Conservation (phyloP, 225 moss, liverwort and hornwort species). For the Thuidium tamariscinum region DNA sequence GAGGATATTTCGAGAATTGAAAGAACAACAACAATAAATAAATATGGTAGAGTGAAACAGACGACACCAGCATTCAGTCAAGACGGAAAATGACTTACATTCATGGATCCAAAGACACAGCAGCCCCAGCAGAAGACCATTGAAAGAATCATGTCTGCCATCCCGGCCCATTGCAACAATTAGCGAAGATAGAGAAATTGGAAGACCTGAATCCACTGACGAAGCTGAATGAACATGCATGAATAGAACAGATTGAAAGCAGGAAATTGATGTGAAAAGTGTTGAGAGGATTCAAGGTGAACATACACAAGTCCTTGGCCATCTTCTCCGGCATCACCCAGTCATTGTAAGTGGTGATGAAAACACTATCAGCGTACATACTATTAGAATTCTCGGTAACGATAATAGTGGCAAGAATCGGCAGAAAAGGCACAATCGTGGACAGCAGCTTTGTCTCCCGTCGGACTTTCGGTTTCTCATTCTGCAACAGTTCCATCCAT, state of each 20-base stretch:
- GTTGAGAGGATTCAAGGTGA: background rate
- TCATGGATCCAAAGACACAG: slow-evolving; percentile 98
- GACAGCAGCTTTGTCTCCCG: slow-evolving; percentile 36
- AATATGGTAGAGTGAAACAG: background rate
- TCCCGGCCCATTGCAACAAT: background rate
- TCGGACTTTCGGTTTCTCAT: background rate
- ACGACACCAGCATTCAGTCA: background rate
- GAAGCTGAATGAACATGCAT: background rate
- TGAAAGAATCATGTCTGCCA: slow-evolving; percentile 51
- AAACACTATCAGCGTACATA: slow-evolving; percentile 16
- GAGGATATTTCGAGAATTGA: background rate
- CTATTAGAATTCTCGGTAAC: slow-evolving; percentile 18
- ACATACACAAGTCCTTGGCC: slow-evolving; percentile 43
- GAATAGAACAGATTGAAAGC: background rate
- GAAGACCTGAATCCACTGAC: background rate
- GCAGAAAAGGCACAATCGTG: slow-evolving; percentile 8
- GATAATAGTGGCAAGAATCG: slow-evolving; percentile 30
- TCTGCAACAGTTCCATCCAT: slow-evolving; percentile 6
- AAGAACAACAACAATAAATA: background rate
- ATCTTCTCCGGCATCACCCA: slow-evolving; percentile 46
- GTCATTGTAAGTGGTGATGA: slow-evolving; percentile 32
- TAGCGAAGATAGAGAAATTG: background rate
- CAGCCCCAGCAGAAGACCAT: slow-evolving; percentile 96
- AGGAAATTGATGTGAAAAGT: background rate
- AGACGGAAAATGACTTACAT: slow-evolving; percentile 16